Base-by-base conservation (phyloP, 2,329 filamentous ascomycete genomes). In the Rhinocladiella mackenziei region DNA sequence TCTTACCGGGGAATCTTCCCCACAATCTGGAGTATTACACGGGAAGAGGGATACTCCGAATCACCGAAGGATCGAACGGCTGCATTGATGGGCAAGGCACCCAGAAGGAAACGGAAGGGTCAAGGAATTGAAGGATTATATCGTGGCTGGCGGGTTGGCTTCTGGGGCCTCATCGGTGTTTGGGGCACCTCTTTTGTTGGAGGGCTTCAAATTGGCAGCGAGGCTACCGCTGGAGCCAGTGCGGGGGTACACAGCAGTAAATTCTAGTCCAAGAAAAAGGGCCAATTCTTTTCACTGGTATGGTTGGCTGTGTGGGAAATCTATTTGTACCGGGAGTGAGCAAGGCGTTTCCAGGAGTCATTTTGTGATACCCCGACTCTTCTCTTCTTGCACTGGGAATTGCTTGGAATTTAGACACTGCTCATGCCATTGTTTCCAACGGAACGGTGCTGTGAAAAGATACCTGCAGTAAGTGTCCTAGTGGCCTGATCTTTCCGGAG, bases 1-100 rank as follows among this genome's bases (percentile, higher is more conserved):
- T 78, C 78, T 3, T 98, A 95, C 63, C 74, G 79, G 23, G 92
- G 92, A n/a, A 75, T 95, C 1, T 64, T 92, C n/a, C 86, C 88
- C 2, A 96, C 91, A 2, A 89, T 96, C 77, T 91, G 88, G 73
- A 78, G 79, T 48, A 92, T 98, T 50, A 76, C 86, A 1, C 76
- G 83, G 25, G 86, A 94, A 58, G 92, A 98, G 64, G 92, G 92
- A 5, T 69, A 66, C 13, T 60, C 57, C 4, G 56, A 60, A 15
- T 73, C 72, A 48, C 71, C 78, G 6, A 65, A 74, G 8, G 62
- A 68, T 34, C 61, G 58, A 19, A 62, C 61, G 4, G 60, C 61
- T 2, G 53, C 58, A 11, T 48, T 62, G 17, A 60, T 64, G 51
- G 62, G 59, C 20, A 63, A 50, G 54, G 64, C 73, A 26, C 57